Conservation (phyloP, 768 basidiomycete species). For the Pleurotus sapidus region DNA sequence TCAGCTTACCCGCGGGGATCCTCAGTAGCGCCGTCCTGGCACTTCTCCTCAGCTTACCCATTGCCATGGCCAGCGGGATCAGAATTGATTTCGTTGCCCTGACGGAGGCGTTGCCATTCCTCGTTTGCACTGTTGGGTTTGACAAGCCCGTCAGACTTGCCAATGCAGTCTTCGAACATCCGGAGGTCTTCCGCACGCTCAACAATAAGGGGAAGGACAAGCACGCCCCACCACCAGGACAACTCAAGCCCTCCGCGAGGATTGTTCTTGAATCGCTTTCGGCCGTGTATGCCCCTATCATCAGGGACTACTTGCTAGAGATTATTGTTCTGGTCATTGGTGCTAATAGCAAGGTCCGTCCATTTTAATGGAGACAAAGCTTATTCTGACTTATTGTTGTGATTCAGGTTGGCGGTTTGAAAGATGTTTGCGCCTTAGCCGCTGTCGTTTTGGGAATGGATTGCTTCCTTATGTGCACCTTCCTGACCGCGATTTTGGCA, state of each 20-base stretch:
- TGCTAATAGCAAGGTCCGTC: slow-evolving; percentile 63
- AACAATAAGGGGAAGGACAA: slow-evolving; percentile 23
- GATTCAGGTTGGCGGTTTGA: slow-evolving; percentile 63
- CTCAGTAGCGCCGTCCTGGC: slow-evolving; percentile 79
- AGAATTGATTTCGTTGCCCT: slow-evolving; percentile 91
- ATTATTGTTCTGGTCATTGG: slow-evolving; percentile 87
- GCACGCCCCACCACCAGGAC: slow-evolving; percentile 28
- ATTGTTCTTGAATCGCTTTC: slow-evolving; percentile 84
- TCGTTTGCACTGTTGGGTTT: slow-evolving; percentile 97
- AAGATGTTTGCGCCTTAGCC: slow-evolving; percentile 93
- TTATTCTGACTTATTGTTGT: background rate
- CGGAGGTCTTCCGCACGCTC: slow-evolving; percentile 47
- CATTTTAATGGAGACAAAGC: background rate
- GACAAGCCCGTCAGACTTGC: slow-evolving; percentile 96
- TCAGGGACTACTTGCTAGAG: slow-evolving; percentile 92
- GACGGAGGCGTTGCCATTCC: slow-evolving; percentile 94
- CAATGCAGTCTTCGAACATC: slow-evolving; percentile 84
- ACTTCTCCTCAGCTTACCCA: slow-evolving; percentile 81
- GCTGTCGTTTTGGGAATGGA: slow-evolving; percentile 86
- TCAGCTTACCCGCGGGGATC: slow-evolving; percentile 63
- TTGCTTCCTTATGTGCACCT: slow-evolving; percentile 85
- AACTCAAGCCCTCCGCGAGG: slow-evolving; percentile 73
- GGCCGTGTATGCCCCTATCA: slow-evolving; percentile 76
- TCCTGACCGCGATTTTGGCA: slow-evolving; percentile 85
- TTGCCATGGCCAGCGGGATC: slow-evolving; percentile 69